Conservation (phyloP, 169 alveolate species). For the Plasmodium inui region DNA sequence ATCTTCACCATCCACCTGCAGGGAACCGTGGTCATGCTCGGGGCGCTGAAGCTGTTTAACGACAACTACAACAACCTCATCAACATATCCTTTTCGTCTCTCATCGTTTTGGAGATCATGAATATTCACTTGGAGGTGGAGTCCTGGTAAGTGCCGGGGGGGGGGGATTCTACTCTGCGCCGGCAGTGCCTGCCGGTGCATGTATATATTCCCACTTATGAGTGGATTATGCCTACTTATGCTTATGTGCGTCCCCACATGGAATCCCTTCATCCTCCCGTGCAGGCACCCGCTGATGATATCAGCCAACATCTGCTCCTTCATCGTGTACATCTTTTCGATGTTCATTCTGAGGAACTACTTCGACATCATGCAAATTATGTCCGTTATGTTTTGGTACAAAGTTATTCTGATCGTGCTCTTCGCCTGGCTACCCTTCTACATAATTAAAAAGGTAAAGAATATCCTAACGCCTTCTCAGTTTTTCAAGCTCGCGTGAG, state of each 20-base stretch:
- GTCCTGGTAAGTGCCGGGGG: constrained; percentile 86
- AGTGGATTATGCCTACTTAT: background rate
- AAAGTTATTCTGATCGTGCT: constrained; percentile 91
- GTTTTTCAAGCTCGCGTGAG: constrained; percentile 84
- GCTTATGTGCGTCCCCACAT: background rate
- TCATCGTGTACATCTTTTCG: constrained; percentile 87
- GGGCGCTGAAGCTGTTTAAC: constrained; percentile 93
- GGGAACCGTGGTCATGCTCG: constrained; percentile 96
- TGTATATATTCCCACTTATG: background rate
- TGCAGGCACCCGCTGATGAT: constrained; percentile 88
- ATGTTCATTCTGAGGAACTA: constrained; percentile 90
- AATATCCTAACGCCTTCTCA: constrained; percentile 91
- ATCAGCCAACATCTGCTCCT: constrained; percentile 86
- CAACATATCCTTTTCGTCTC: constrained; percentile 96
- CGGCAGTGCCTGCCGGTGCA: background rate
- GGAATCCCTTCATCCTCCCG: too few relatives aligned
- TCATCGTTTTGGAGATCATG: constrained; percentile 94
- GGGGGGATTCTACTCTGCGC: background rate
- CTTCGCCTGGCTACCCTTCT: constrained; percentile 94
- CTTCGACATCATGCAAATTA: constrained; percentile 91
- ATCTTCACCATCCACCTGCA: constrained; percentile 65
- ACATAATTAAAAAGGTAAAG: constrained; percentile 86
- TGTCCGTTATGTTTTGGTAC: constrained; percentile 91
- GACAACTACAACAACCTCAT: constrained; percentile 93
- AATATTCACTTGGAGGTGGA: constrained; percentile 95